A percentile compares a stretch with the other conserved stretches of the same genome.
phyloP scores from a whole-genome alignment of 148 eudicot genomes.

The Spergularia bocconei region DNA sequence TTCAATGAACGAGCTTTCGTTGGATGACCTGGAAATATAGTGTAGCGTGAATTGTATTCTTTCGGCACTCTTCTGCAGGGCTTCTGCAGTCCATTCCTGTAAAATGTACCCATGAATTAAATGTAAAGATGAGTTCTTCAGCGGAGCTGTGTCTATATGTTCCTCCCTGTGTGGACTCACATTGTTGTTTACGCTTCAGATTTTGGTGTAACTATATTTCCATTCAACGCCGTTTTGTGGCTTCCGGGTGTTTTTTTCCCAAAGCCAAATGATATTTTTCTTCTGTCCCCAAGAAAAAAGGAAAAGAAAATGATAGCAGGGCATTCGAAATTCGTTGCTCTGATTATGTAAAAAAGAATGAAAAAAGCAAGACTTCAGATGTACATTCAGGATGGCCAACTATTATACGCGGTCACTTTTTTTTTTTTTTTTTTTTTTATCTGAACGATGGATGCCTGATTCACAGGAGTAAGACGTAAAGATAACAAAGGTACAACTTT shows the following conservation, averaged over 20 bases:
- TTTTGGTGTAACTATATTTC: not conserved
- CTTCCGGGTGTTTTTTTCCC: not conserved
- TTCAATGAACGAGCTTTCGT: conserved; percentile 55
- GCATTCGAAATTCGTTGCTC: too few relatives aligned
- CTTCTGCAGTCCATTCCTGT: not conserved
- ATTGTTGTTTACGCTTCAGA: not conserved
- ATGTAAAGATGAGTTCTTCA: not conserved
- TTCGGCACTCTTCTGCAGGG: not conserved
- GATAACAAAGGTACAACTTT: too few relatives aligned
- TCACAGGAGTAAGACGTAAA: too few relatives aligned
- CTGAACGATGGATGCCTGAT: too few relatives aligned
- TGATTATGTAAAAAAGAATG: too few relatives aligned
- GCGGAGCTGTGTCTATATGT: conserved; percentile 8
- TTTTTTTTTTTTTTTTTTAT: too few relatives aligned
- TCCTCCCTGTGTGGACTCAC: not conserved
- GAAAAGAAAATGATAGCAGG: too few relatives aligned
- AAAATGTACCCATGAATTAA: not conserved
- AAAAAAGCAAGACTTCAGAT: too few relatives aligned
- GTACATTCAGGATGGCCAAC: too few relatives aligned
- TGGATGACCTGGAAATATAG: conserved; percentile 76
- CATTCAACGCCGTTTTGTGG: not conserved
- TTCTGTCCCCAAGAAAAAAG: too few relatives aligned
- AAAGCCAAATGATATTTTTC: too few relatives aligned
- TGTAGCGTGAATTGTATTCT: not conserved
- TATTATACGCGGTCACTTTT: too few relatives aligned